These are phyloP conservation scores for Colletotrichum tropicale DNA, from an alignment of 2,329 filamentous ascomycete species.

Conservation along the genomic window DNA sequence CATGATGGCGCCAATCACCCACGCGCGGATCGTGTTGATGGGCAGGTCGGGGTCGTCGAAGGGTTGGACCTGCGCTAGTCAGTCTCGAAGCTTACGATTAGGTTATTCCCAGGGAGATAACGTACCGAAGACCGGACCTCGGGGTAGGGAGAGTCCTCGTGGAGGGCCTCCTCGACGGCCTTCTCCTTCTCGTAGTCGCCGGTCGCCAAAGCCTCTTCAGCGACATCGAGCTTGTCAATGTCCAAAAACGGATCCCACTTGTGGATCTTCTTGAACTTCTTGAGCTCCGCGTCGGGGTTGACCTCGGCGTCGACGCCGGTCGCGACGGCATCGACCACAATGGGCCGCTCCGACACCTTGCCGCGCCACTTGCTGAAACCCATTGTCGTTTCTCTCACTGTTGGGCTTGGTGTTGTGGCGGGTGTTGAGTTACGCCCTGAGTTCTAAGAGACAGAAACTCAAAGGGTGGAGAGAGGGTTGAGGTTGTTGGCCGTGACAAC, in stretches of 20 bases:
- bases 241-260: constrained; percentile 63
- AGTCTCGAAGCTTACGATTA: fast-evolving
- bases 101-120: fast-evolving
- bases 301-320: constrained; percentile 44
- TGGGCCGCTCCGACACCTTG: constrained; percentile 47
- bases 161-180: constrained; percentile 47
- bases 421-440: not conserved
- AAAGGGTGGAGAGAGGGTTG: not conserved
- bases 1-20: constrained; percentile 61
- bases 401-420: not conserved
- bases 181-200: constrained; percentile 49
- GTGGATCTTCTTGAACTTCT: constrained; percentile 53
- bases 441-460: constrained; percentile 7
- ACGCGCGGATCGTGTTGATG: constrained; percentile 64
- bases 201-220: constrained; percentile 50
- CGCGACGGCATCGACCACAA: constrained; percentile 38
- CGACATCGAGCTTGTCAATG: constrained; percentile 54
- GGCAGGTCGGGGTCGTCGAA: constrained; percentile 54
- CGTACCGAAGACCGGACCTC: constrained; percentile 44
- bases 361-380: constrained; percentile 46
- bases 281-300: constrained; percentile 39
- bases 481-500: not conserved
- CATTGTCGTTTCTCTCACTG: not conserved
- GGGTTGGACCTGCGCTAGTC: not conserved
- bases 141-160: constrained; percentile 63